These are phyloP conservation scores for Coelastrella sp. DNA, from an alignment of 139 green algal genomes.

Conservation along the genomic window DNA sequence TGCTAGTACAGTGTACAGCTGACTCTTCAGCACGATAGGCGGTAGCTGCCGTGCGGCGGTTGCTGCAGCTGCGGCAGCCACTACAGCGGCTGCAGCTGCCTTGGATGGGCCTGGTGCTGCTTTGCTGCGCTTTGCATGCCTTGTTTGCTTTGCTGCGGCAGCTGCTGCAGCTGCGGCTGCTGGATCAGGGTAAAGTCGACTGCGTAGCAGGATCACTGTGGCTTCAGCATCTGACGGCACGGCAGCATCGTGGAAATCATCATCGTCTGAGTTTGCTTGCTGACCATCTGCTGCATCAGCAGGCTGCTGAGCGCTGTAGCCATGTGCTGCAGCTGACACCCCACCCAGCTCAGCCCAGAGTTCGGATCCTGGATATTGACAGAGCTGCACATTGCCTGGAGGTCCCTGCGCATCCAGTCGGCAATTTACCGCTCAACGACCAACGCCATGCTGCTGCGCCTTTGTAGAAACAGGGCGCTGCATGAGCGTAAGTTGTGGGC, in stretches of 20 bases:
- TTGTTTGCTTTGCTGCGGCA: background rate
- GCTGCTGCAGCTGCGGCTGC: constrained; percentile 32
- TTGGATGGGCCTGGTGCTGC: constrained; percentile 8
- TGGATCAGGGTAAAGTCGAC: constrained; percentile 28
- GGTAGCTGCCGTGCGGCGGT: constrained; percentile 5
- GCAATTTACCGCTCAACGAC: too few species aligned
- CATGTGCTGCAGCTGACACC: background rate
- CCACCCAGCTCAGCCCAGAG: background rate
- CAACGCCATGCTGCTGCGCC: too few species aligned
- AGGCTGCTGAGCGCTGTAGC: background rate
- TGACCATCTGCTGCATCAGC: background rate
- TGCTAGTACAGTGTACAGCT: constrained; percentile 42
- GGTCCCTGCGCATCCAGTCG: background rate
- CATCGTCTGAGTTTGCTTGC: background rate
- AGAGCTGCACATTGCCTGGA: background rate
- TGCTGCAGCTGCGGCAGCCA: constrained; percentile 35
- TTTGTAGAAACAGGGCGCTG: too few species aligned
- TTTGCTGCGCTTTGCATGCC: background rate
- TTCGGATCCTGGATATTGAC: background rate
- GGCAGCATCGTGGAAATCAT: background rate
- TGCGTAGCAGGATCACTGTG: constrained; percentile 15
- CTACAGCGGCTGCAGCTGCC: constrained; percentile 14
- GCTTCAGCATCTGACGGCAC: constrained; percentile 35
- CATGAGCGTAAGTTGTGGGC: too few species aligned
- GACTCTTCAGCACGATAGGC: constrained; percentile 29